Base-by-base conservation (phyloP, 1,284 basidiomycete species). In the Papiliotrema flavescens region DNA sequence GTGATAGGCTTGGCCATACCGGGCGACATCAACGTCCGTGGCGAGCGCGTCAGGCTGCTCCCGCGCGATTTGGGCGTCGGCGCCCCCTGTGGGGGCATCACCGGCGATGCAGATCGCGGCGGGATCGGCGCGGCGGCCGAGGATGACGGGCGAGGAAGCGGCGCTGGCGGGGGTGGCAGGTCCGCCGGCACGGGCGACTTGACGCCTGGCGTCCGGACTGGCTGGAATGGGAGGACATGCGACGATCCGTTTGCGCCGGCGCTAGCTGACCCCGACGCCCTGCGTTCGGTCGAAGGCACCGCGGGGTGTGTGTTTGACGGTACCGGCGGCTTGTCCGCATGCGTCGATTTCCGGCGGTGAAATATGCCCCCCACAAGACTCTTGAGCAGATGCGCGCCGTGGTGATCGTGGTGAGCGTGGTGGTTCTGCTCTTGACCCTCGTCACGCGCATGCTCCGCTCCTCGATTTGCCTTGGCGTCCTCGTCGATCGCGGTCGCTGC, bases 291-390 rank as follows among this genome's bases (percentile, higher is more conserved):
- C 14, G 42, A 20, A 3, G 42, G 19, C 6, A 23, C 19, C 8
- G n/a, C 24, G 3, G 42, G 23, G 20, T 19, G 14, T 8, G 42
- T 3, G 14, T 6, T 24, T 14, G 22, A 15, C 20, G 44, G 44
- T 3, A 13, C 24, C 7, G 44, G 44, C 11, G 44, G 44, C 15
- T 22, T 48, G 32, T 48, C 46, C 8, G n/a, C 13, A 8, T 36
- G 8, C 47, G 40, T 14, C 7, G 49, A 39, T 32, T 50, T 26
- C 19, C 49, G 36, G 48, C 62, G 55, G 32, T 56, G 48, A 48
- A 70, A 70, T 26, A 67, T 62, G 1, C 64, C 64, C 19, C 67
- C 67, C 2, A 66, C 64, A 1, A 70, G 40, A 8, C 59, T 61
- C 53, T 66, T 67, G 19, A 70, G 55, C 11, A 63, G 43, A 45